A percentile compares a stretch with the other conserved stretches of the same genome.
These are phyloP conservation scores for Penicillium griseofulvum DNA, from an alignment of 2,329 filamentous ascomycete species.

Conservation along the genomic window DNA sequence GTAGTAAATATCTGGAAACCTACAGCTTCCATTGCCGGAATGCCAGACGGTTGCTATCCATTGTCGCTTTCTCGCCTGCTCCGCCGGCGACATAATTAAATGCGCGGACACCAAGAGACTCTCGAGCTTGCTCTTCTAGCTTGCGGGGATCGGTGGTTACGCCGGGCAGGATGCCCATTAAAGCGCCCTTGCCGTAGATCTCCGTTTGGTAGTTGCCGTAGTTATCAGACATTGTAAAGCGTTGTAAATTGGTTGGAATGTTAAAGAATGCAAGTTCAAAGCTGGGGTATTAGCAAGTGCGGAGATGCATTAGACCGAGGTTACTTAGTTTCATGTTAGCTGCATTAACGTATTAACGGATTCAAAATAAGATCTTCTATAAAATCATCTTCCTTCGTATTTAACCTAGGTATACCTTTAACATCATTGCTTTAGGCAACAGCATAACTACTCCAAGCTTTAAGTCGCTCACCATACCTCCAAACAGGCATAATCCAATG, in stretches of 20 bases:
- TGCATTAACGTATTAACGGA: background rate
- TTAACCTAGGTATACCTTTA: background rate
- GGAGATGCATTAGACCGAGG: background rate
- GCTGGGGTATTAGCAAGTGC: background rate
- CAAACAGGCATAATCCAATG: slow-evolving; percentile 51
- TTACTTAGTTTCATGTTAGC: background rate
- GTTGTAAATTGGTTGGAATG: background rate
- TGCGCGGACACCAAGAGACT: slow-evolving; percentile 47
- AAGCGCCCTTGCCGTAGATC: slow-evolving; percentile 54
- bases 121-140: slow-evolving; percentile 56
- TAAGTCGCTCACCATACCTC: slow-evolving; percentile 35
- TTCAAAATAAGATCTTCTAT: background rate
- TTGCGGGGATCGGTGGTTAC: slow-evolving; percentile 60
- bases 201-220: slow-evolving; percentile 49
- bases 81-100: slow-evolving; percentile 64
- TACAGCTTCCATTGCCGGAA: slow-evolving; percentile 53
- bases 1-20: slow-evolving; percentile 1
- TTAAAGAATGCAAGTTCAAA: background rate
- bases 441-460: background rate
- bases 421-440: background rate
- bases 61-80: slow-evolving; percentile 60
- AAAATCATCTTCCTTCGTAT: background rate
- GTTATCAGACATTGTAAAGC: slow-evolving; percentile 30
- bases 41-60: slow-evolving; percentile 58
- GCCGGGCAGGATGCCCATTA: slow-evolving; percentile 48